Conservation (phyloP, 2,329 filamentous ascomycete species). For the Camptophora hylomeconis region DNA sequence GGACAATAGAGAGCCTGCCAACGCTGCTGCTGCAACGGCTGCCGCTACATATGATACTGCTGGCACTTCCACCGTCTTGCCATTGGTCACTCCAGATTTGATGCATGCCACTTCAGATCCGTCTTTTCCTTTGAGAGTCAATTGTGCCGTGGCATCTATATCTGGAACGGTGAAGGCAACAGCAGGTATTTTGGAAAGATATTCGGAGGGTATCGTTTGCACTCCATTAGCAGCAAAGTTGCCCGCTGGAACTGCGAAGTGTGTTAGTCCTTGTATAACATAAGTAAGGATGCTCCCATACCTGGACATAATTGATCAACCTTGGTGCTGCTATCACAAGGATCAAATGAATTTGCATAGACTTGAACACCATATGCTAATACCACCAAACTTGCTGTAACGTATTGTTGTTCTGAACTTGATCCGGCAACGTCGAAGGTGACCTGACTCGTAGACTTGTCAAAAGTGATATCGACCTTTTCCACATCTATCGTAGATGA, state of each 20-base stretch:
- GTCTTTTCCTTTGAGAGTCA: conserved; percentile 56
- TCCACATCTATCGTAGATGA: conserved; percentile 54
- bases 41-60: conserved; percentile 75
- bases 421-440: conserved; percentile 72
- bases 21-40: conserved; percentile 71
- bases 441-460: conserved; percentile 59
- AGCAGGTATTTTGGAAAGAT: conserved; percentile 61
- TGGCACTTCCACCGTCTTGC: conserved; percentile 63
- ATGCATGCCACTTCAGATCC: conserved; percentile 64
- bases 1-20: conserved; percentile 59
- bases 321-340: conserved; percentile 56
- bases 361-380: conserved; percentile 73
- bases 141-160: conserved; percentile 70
- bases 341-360: conserved; percentile 70
- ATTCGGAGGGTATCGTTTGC: conserved; percentile 58
- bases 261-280: conserved; percentile 14
- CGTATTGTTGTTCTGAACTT: conserved; percentile 62
- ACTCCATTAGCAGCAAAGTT: conserved; percentile 59
- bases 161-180: conserved; percentile 89
- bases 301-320: conserved; percentile 69
- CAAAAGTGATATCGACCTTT: conserved; percentile 64
- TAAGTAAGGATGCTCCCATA: conserved; percentile 32
- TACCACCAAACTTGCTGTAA: conserved; percentile 62
- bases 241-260: conserved; percentile 52
- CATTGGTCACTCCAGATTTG: conserved; percentile 68